Evolutionary conservation across 2,329 filamentous ascomycete species (phyloP).

Genomic region (Ophiostoma piceae): DNA sequence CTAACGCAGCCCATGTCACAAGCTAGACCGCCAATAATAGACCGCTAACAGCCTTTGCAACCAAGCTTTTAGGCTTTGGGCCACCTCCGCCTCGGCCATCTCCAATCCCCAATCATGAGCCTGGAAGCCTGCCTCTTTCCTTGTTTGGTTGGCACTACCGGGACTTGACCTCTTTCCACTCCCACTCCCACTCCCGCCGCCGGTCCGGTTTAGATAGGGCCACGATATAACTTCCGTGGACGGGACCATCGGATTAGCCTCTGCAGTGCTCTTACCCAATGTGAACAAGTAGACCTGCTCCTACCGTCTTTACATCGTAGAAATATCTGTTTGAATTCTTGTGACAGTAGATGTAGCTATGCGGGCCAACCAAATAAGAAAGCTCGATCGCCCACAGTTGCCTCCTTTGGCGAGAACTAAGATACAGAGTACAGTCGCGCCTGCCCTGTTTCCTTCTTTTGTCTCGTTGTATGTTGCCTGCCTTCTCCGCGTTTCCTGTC

Average conservation of each 20-base stretch:
- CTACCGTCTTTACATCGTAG: not conserved
- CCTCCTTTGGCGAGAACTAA: not conserved
- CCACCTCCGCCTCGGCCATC: not conserved
- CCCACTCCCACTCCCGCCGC: conserved; percentile 5
- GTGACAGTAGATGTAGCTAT: not conserved
- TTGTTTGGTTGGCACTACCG: conserved; percentile 9
- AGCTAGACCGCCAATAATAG: conserved; percentile 1
- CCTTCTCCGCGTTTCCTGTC: conserved; percentile 6
- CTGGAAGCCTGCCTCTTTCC: not conserved
- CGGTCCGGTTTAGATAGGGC: not conserved
- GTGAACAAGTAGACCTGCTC: not conserved
- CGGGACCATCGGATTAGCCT: conserved; percentile 7
- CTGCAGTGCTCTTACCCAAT: conserved; percentile 2
- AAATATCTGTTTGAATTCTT: not conserved
- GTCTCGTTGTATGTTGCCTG: not conserved
- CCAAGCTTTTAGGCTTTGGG: conserved; percentile 8
- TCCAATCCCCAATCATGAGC: not conserved
- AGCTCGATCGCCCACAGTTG: not conserved
- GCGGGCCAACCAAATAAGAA: not conserved
- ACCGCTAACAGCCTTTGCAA: not conserved
- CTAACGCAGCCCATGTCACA: not conserved
- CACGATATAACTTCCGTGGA: not conserved
- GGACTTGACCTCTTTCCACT: not conserved
- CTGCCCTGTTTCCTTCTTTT: not conserved
- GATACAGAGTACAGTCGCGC: not conserved